These are phyloP conservation scores for Trichaptum fuscoviolaceum DNA, from an alignment of 768 basidiomycete genomes.

Conservation along the genomic window DNA sequence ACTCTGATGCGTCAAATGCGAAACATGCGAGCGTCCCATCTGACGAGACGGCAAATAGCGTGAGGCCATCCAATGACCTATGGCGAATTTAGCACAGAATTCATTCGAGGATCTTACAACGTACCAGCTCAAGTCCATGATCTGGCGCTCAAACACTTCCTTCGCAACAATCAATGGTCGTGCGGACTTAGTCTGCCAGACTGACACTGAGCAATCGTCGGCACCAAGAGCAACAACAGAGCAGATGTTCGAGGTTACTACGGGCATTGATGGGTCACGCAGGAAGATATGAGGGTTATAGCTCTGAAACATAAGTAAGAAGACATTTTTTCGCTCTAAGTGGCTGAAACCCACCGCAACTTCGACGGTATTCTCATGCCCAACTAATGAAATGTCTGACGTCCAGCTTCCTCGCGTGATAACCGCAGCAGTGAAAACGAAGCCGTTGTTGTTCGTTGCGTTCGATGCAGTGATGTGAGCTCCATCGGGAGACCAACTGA, in stretches of 20 bases:
- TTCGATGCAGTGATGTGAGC: slow-evolving; percentile 97
- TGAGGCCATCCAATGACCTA: slow-evolving; percentile 91
- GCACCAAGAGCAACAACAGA: slow-evolving; percentile 92
- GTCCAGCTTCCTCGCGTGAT: slow-evolving; percentile 88
- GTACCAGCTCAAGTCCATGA: slow-evolving; percentile 94
- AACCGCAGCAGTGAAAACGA: slow-evolving; percentile 96
- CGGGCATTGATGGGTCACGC: slow-evolving; percentile 59
- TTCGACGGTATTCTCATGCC: slow-evolving; percentile 96
- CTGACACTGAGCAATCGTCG: slow-evolving; percentile 87
- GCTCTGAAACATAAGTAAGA: slow-evolving; percentile 36
- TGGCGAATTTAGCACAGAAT: slow-evolving; percentile 7
- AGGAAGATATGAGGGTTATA: slow-evolving; percentile 96
- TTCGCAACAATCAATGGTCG: slow-evolving; percentile 89
- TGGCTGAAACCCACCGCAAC: slow-evolving; percentile 62
- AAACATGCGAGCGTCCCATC: slow-evolving; percentile 93
- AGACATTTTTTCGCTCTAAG: background rate
- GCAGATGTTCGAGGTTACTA: slow-evolving; percentile 79
- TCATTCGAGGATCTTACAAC: slow-evolving; percentile 20
- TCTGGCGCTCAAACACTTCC: slow-evolving; percentile 91
- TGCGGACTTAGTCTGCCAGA: slow-evolving; percentile 94
- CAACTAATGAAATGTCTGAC: slow-evolving; percentile 89
- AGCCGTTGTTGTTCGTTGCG: slow-evolving; percentile 92
- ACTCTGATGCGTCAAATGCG: slow-evolving; percentile 72
- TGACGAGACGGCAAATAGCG: slow-evolving; percentile 90
- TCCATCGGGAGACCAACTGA: slow-evolving; percentile 98